Evolutionary conservation across 176 grass and related monocot genomes (phyloP).

Genomic region (Triticum urartu): DNA sequence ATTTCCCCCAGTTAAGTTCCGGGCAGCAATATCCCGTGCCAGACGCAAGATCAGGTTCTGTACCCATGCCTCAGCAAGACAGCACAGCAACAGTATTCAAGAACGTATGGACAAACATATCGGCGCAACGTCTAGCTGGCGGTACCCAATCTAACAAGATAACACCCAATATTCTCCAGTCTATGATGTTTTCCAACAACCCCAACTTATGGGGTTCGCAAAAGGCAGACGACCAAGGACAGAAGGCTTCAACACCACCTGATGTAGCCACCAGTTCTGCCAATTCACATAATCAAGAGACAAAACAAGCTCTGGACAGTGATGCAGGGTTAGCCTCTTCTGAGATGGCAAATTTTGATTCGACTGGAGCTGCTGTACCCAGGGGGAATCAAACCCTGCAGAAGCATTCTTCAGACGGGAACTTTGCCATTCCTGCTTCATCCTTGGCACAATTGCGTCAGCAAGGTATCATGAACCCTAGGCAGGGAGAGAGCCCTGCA

Average conservation of each 20-base stretch:
- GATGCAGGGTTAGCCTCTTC: conserved; percentile 45
- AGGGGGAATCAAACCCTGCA: conserved; percentile 47
- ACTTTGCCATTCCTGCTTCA: conserved; percentile 40
- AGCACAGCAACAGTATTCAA: conserved; percentile 76
- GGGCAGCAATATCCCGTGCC: conserved; percentile 49
- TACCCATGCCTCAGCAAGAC: conserved; percentile 50
- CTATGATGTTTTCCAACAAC: conserved; percentile 71
- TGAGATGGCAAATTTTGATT: conserved; percentile 49
- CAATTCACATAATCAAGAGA: conserved; percentile 69
- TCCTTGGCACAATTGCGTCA: conserved; percentile 54
- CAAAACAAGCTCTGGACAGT: conserved; percentile 47
- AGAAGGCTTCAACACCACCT: conserved; percentile 54
- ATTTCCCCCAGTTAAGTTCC: conserved; percentile 48
- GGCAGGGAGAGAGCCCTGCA: conserved; percentile 47
- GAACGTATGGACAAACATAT: conserved; percentile 94
- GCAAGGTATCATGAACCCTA: conserved; percentile 56
- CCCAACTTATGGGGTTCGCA: conserved; percentile 58
- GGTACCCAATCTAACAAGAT: conserved; percentile 61
- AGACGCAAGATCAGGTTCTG: conserved; percentile 43
- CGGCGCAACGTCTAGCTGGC: conserved; percentile 56
- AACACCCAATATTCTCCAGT: conserved; percentile 78
- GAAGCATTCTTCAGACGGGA: conserved; percentile 54
- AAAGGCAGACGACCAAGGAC: conserved; percentile 58
- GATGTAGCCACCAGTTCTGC: conserved; percentile 65
- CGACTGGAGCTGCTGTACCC: conserved; percentile 31